Evolutionary conservation across 2,329 filamentous ascomycete genomes (phyloP), one percentile per base, ranked within the genome.

Genomic region (Tolypocladium amazonense): DNA sequence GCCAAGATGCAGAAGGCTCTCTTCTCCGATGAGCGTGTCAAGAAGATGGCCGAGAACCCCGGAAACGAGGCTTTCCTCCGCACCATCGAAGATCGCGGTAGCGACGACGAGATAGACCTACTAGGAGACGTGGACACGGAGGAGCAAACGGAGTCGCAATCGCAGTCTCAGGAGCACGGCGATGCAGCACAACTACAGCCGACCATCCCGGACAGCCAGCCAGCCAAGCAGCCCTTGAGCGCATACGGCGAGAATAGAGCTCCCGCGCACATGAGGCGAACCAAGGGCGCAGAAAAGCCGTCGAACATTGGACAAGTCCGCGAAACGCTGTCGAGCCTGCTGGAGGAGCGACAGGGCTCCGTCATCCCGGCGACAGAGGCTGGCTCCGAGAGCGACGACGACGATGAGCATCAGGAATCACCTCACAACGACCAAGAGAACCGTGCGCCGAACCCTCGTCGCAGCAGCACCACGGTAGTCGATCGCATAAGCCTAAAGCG

Each of bases 1-100:
- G 89, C 89, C 41, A 90, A 90, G 75, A 95, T 96, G 88, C 88
- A 92, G 60, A 92, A 91, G 71, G 89, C 92, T 8, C 81, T 99
- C 11, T 83, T 96, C 55, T 81, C 89, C 30, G 92, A 97, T 68
- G 92, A 96, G 72, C 90, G 91, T 43, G 85, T 99, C 66, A 90
- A 89, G 70, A 92, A 93, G 73, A 90, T 97, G 63, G 92, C 90
- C 39, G 86, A 91, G 70, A 92, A 95, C 67, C 90, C 90, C 2
- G 92, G 93, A 70, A 93, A 92, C 70, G 83, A 88, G 62, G 94
- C 94, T 0, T 99, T 99, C 76, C 81, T 99, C 66, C 87, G 86
- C 64, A 91, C 91, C 8, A 89, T 99, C 58, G 92, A 96, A 67
- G 92, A 97, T 69, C 84, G 84, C 56, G 88, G 87, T 60, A 80